Percentiles rank a stretch among this genome's conserved stretches.
phyloP scores from a whole-genome alignment of 768 basidiomycete genomes.

The Lactarius quietus region DNA sequence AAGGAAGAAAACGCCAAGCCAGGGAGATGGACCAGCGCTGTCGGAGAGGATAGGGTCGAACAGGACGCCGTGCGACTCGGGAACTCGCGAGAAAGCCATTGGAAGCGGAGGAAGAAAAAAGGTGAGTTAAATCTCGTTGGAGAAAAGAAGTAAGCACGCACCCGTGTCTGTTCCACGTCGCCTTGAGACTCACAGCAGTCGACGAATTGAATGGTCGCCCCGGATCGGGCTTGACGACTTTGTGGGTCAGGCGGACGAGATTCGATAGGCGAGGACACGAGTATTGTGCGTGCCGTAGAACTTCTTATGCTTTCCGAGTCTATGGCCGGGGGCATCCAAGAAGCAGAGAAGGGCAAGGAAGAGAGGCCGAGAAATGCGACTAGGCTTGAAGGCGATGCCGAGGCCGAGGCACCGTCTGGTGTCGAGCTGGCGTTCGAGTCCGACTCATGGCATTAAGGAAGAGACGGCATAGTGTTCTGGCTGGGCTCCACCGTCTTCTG shows the following conservation, averaged over 20 bases:
- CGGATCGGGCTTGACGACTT: conserved; percentile 33
- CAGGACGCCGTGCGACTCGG: conserved; percentile 31
- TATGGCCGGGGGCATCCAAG: background rate
- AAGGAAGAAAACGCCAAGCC: conserved; percentile 35
- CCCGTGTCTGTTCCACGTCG: conserved; percentile 40
- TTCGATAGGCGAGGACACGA: conserved; percentile 18
- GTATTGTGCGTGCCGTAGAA: background rate
- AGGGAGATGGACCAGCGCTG: conserved; percentile 32
- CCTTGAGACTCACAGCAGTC: conserved; percentile 24
- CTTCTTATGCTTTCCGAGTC: background rate
- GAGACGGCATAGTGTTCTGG: background rate
- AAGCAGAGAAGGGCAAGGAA: background rate
- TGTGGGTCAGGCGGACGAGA: conserved; percentile 17
- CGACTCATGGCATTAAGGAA: background rate
- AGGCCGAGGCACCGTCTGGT: background rate
- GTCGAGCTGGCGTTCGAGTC: background rate
- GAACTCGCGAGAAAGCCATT: conserved; percentile 34
- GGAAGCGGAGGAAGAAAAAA: background rate
- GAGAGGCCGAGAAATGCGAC: background rate
- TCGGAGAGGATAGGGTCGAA: conserved; percentile 44
- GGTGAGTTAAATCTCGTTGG: background rate
- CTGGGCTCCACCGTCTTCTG: background rate
- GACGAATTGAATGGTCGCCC: background rate
- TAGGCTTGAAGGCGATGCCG: background rate
- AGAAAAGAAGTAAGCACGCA: conserved; percentile 22